phyloP scores from a whole-genome alignment of 306 rosid species.

The Pyrus bretschneideri region DNA sequence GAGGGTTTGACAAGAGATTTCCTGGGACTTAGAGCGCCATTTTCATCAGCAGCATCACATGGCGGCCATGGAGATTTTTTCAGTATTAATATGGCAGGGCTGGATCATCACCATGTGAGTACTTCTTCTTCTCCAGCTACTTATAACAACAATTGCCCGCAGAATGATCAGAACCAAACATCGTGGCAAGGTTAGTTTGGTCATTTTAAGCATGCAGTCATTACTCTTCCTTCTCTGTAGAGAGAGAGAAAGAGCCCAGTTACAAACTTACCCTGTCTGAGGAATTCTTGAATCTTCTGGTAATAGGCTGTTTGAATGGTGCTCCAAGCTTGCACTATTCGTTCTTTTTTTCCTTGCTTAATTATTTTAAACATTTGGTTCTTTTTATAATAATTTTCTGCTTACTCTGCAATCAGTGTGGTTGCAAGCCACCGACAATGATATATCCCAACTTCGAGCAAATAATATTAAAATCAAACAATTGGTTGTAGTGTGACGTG shows the following conservation, averaged over 20 bases:
- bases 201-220: not conserved
- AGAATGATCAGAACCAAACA: conserved; percentile 35
- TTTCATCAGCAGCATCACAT: conserved; percentile 9
- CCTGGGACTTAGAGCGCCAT: conserved; percentile 46
- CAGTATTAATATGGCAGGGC: conserved; percentile 33
- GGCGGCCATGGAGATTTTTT: conserved; percentile 30
- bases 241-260: not conserved
- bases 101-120: conserved; percentile 24
- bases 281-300: not conserved
- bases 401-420: not conserved
- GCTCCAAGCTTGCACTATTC: conserved; percentile 5
- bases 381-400: not conserved
- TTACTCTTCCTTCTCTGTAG: not conserved
- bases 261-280: not conserved
- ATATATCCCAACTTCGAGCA: not conserved
- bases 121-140: conserved; percentile 13
- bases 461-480: too few relatives aligned
- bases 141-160: conserved; percentile 15
- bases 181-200: conserved; percentile 42
- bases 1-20: conserved; percentile 64
- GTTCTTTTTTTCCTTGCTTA: not conserved
- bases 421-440: not conserved
- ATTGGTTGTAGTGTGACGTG: not conserved
- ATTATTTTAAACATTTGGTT: not conserved
- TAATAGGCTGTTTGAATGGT: conserved; percentile 1